Evolutionary conservation across 2,329 filamentous ascomycete species (phyloP).

Genomic region (Epichloe brachyelytri): DNA sequence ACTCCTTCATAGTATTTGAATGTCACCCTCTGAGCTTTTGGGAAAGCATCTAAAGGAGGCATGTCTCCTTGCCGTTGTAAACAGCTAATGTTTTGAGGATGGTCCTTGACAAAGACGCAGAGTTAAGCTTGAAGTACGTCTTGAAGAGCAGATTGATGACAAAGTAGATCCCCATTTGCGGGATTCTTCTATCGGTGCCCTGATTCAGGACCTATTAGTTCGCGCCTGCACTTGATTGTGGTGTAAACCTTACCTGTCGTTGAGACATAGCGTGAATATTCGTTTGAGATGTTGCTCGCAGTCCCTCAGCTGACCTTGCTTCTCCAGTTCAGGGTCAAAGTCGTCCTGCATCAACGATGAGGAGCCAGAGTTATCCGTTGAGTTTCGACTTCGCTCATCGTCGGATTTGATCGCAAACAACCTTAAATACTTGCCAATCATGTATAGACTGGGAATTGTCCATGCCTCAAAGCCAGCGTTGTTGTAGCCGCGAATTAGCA

Average conservation of each 20-base stretch:
- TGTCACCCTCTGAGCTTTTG: conserved; percentile 81
- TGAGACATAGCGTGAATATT: conserved; percentile 82
- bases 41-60: conserved; percentile 66
- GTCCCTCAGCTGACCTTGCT: conserved; percentile 79
- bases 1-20: conserved; percentile 96
- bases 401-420: conserved; percentile 88
- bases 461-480: conserved; percentile 68
- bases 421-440: conserved; percentile 73
- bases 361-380: conserved; percentile 23
- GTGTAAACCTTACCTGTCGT: conserved; percentile 67
- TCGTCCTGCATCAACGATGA: conserved; percentile 59
- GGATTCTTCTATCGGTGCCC: conserved; percentile 72
- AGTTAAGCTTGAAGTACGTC: conserved; percentile 94
- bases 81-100: conserved; percentile 75
- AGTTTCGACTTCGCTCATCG: conserved; percentile 40
- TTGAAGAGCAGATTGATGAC: conserved; percentile 94
- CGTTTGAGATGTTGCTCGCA: conserved; percentile 82
- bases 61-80: conserved; percentile 59
- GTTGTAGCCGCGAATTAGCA: conserved; percentile 69
- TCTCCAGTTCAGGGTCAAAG: conserved; percentile 60
- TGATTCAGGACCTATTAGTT: conserved; percentile 20
- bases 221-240: neutral
- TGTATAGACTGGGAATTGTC: conserved; percentile 85
- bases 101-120: conserved; percentile 78
- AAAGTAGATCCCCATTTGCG: conserved; percentile 96